A percentile compares a stretch with the other conserved stretches of the same genome.
Conservation (phyloP, 805 yeast genomes). For the Nakazawaea holstii region DNA sequence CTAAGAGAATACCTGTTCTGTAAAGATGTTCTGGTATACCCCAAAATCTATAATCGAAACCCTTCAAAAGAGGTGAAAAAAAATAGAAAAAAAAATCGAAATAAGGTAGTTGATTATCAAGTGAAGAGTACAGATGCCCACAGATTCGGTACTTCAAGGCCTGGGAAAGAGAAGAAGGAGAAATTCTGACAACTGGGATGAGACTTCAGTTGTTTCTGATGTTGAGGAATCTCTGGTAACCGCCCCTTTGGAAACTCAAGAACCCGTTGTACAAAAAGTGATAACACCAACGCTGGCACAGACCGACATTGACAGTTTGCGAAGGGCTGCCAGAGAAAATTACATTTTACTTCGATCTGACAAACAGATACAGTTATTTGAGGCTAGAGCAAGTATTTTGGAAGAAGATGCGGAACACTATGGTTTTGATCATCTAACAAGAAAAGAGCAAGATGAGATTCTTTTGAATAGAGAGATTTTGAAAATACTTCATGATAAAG, state of each 20-base stretch:
- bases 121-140: neutral
- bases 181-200: slow-evolving; percentile 9
- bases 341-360: slow-evolving; percentile 45
- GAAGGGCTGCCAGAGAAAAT: slow-evolving; percentile 43
- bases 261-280: neutral
- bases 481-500: slow-evolving; percentile 34
- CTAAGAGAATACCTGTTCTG: too few species aligned
- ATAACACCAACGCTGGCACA: neutral
- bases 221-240: neutral
- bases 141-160: neutral
- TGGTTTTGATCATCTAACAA: slow-evolving; percentile 51
- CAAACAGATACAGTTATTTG: slow-evolving; percentile 35
- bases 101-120: neutral
- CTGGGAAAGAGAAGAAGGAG: slow-evolving; percentile 12
- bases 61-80: neutral
- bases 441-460: slow-evolving; percentile 46
- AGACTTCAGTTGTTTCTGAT: neutral
- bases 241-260: neutral
- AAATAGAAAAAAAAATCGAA: neutral
- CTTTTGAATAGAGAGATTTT: slow-evolving; percentile 45
- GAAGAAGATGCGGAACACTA: slow-evolving; percentile 43
- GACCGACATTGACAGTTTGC: slow-evolving; percentile 23
- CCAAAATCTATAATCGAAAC: too few species aligned
- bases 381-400: slow-evolving; percentile 40
- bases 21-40: too few species aligned